Base-by-base conservation (phyloP, 2,329 filamentous ascomycete species). In the Botrytis squamosa region DNA sequence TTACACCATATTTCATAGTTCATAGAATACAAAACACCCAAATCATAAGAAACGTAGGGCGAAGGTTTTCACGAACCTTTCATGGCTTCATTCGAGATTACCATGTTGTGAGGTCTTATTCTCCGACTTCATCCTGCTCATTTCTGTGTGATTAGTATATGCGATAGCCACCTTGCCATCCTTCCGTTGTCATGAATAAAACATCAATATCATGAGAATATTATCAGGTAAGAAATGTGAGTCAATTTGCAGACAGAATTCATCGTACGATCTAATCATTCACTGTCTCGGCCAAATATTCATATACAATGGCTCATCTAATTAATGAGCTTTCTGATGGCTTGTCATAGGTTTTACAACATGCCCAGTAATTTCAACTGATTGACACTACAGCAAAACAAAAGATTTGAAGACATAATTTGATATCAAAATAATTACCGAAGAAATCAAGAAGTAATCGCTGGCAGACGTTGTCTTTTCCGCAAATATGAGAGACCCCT, bases 51-150 rank as follows among this genome's bases (percentile, higher is more conserved):
- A 49, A 10, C 9, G 9, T 10, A 25, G 46, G 0, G 9, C 22
- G 4, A 25, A 49, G 0, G 8, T 49, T n/a, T 14, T 14, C 49
- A 52, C 1, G 1, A 7, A 14, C 4, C 0, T 8, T 5, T 14
- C 10, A 14, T 52, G 1, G 49, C 49, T 52, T 52, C 12, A 25
- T n/a, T 3, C 25, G 4, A 49, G 2, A 4, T 4, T 4, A 20
- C 1, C 0, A 33, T 29, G 9, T 18, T 20, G 3, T 33, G 4
- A 33, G 33, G 3, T 59, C 55, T 3, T 33, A n/a, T 4, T 25
- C 5, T 36, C 20, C 20, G 1, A 6, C 3, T 22, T 36, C 20
- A 60, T 38, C 18, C 20, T 38, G 57, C 16, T 8, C 3, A 20
- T 22, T 14, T 20, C 33, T 3, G 9, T 22, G 9, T 4, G 29